Evolutionary conservation across 176 grass and related monocot species (phyloP), one percentile per base, ranked within the genome.

Genomic region (Cenchrus fungigraminus): DNA sequence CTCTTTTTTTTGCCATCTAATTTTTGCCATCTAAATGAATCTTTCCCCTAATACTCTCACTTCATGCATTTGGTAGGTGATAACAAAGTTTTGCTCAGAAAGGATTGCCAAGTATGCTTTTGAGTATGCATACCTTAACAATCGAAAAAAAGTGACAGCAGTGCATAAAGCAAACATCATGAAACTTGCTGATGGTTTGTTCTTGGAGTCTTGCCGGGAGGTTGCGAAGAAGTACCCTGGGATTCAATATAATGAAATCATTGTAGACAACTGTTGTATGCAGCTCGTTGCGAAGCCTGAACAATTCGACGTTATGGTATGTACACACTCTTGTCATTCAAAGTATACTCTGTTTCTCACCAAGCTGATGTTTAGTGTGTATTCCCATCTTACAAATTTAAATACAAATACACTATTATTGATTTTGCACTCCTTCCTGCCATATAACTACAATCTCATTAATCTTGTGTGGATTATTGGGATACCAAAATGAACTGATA

Each of bases 241-340:
- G 60, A 99, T 99, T 81, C 84, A 94, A 28, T 99, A 97, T 81
- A 85, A 84, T 68, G 97, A 99, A 82, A 94, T 99, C 20, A 99
- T 99, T 73, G 97, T 99, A 42, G 97, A 99, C 87, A 99, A 99
- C 79, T 99, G 91, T 51, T 99, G 97, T 90, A 97, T 99, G 97
- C 97, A 99, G 62, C 91, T 99, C 89, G 97, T 99, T 79, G 87
- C 86, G 6, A 99, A 94, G 55, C 94, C 97, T 82, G 97, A 99
- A 84, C 94, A 99, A 59, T 99, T 99, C 76, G 97, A 99, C 82
- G 97, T 99, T 84, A 99, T 99, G 97, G 97, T 99, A 96, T 60
- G 89, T 63, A 49, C n/a, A 22, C 71, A 10, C 52, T 84, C 65
- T 58, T 70, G 43, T 77, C 14, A 73, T 8, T 29, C 9, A 76